Evolutionary conservation across 2,329 filamentous ascomycete genomes (phyloP).

Genomic region (Talaromyces sp.): DNA sequence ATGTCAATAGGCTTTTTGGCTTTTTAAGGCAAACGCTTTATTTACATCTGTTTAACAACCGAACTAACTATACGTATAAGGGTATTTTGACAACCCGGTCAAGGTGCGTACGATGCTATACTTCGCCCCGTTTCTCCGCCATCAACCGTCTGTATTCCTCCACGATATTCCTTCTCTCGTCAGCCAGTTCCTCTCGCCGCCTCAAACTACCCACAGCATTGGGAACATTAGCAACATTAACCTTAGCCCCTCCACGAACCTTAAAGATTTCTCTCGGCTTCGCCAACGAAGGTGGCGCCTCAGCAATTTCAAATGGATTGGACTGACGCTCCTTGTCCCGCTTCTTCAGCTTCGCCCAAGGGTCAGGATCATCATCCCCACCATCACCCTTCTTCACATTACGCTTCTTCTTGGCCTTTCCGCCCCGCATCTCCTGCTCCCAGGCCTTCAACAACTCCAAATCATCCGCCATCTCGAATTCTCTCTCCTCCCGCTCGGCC

Average conservation of each 20-base stretch:
- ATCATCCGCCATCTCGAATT: conserved; percentile 64
- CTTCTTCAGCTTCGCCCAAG: conserved; percentile 74
- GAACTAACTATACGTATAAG: neutral
- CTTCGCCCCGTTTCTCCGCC: conserved; percentile 52
- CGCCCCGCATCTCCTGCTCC: conserved; percentile 56
- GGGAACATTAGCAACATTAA: conserved; percentile 70
- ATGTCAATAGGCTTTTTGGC: no score
- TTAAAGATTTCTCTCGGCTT: conserved; percentile 66
- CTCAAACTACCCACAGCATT: conserved; percentile 70
- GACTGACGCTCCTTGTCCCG: conserved; percentile 46
- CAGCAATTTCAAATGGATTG: conserved; percentile 58
- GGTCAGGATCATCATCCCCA: conserved; percentile 68
- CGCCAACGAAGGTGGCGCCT: conserved; percentile 75
- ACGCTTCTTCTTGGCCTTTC: conserved; percentile 53
- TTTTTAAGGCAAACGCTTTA: no score
- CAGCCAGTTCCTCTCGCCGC: conserved; percentile 72
- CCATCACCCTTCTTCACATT: conserved; percentile 41
- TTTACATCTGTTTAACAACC: no score
- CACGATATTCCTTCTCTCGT: conserved; percentile 69
- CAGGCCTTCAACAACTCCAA: conserved; percentile 66
- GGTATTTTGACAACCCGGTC: neutral
- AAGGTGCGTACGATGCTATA: no score
- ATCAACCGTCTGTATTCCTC: conserved; percentile 74
- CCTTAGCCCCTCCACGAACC: conserved; percentile 64
- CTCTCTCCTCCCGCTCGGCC: conserved; percentile 71